Evolutionary conservation across 768 basidiomycete genomes (phyloP), one percentile per base, ranked within the genome.

Genomic region (Agaricus blazei): DNA sequence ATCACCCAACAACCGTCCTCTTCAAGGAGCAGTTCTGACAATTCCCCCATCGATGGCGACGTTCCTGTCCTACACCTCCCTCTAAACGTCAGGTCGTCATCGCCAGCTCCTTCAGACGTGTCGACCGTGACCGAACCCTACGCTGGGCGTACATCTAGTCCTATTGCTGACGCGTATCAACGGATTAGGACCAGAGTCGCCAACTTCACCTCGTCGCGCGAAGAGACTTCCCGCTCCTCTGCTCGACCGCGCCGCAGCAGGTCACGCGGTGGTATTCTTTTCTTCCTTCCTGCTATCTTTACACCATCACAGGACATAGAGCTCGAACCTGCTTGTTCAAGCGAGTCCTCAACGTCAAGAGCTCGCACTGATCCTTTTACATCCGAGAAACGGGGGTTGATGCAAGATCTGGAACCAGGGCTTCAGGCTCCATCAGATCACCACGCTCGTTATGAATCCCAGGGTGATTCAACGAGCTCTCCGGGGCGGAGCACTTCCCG

Each of bases 211-310:
- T 70, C 72, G 34, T 66, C 67, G n/a, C 70, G 71, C 44, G 69
- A 70, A 29, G 68, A 72, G 19, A 59, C 68, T 3, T 74, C 78
- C 1, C 75, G 80, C 28, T 76, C 79, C 1, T 77, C 81, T 41
- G 63, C 77, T 44, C 78, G 80, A 46, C 68, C 73, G 45, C 70
- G 80, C 54, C 73, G 80, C 54, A 72, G 74, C 54, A 67, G 72
- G 14, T 63, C 65, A 54, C 78, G 78, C 47, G 78, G 83, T 40
- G 84, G 87, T 34, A 81, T 89, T 40, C 69, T 91, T 48, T 91
- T 88, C 71, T 90, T 91, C 76, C 77, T 93, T 48, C 90, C 90
- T 23, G 87, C 89, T 34, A 84, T 90, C 62, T 87, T 91, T 66
- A 77, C 87, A 3, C 74, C 81, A 54, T 58, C 72, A 4, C 71